phyloP scores from a whole-genome alignment of 768 basidiomycete species.

The Phaeolepiota aurea region DNA sequence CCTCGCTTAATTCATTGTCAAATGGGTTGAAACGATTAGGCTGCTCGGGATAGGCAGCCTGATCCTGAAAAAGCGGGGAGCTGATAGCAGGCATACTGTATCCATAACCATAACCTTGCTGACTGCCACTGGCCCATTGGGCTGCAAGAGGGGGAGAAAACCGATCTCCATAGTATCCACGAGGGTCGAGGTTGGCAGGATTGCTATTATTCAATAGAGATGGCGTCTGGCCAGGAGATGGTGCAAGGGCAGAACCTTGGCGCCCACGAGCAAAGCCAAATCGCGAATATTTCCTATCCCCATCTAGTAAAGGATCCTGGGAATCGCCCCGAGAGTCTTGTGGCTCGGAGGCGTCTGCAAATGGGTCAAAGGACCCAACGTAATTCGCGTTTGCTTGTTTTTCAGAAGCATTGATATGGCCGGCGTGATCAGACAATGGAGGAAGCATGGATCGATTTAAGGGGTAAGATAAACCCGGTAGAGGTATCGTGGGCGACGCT shows the following conservation, averaged over 20 bases:
- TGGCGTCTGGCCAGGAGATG: slow-evolving; percentile 49
- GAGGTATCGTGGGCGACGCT: slow-evolving; percentile 18
- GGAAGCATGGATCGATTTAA: slow-evolving; percentile 49
- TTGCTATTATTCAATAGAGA: slow-evolving; percentile 47
- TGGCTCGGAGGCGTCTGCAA: slow-evolving; percentile 48
- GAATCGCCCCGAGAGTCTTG: slow-evolving; percentile 5
- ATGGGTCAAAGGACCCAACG: slow-evolving; percentile 75
- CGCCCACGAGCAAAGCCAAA: slow-evolving; percentile 77
- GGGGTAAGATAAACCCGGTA: slow-evolving; percentile 45
- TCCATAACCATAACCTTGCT: slow-evolving; percentile 33
- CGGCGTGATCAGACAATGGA: slow-evolving; percentile 30
- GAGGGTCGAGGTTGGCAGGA: too few species aligned
- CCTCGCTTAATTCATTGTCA: slow-evolving; percentile 55
- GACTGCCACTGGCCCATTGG: slow-evolving; percentile 35
- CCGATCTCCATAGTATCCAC: too few species aligned
- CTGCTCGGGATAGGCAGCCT: slow-evolving; percentile 25
- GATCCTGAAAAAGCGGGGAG: slow-evolving; percentile 42
- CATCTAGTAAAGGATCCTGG: slow-evolving; percentile 27
- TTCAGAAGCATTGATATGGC: slow-evolving; percentile 28
- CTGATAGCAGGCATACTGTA: slow-evolving; percentile 21
- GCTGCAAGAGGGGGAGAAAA: slow-evolving; percentile 14
- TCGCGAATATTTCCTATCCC: slow-evolving; percentile 69
- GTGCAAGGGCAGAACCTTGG: slow-evolving; percentile 47
- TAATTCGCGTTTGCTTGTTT: slow-evolving; percentile 47
- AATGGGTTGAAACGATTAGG: slow-evolving; percentile 48